phyloP scores from a whole-genome alignment of 345 rosid species.

The Melaleuca quinquenervia region DNA sequence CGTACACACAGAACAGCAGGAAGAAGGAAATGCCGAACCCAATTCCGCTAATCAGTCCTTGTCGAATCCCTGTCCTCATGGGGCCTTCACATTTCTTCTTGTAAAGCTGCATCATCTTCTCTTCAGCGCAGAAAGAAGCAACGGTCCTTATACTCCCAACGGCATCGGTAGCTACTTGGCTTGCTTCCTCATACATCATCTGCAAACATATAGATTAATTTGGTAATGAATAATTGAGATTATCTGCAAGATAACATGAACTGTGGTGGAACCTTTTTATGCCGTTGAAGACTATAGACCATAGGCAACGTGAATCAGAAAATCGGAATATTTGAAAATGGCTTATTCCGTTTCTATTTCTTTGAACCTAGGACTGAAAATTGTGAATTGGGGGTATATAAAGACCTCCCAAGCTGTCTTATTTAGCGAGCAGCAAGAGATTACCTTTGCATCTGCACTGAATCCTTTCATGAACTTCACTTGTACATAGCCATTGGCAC shows the following conservation, averaged over 20 bases:
- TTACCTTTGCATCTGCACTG: slow-evolving; percentile 76
- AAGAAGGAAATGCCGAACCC: slow-evolving; percentile 63
- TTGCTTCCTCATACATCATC: slow-evolving; percentile 89
- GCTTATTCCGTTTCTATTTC: background rate
- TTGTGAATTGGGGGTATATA: background rate
- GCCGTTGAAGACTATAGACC: background rate
- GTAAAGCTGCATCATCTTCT: slow-evolving; percentile 70
- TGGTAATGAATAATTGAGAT: background rate
- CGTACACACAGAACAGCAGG: slow-evolving; percentile 42
- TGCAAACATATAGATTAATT: slow-evolving; percentile 8
- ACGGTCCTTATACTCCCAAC: slow-evolving; percentile 87
- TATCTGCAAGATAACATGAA: background rate
- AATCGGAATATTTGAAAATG: background rate
- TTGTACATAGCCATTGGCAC: slow-evolving; percentile 47
- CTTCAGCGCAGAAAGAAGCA: slow-evolving; percentile 83
- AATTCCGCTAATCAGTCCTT: slow-evolving; percentile 59
- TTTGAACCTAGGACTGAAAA: background rate
- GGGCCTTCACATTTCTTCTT: slow-evolving; percentile 76
- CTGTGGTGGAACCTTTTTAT: background rate
- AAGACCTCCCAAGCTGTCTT: background rate
- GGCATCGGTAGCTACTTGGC: slow-evolving; percentile 87
- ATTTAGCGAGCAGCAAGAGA: background rate
- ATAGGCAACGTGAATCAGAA: background rate
- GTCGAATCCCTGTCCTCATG: slow-evolving; percentile 54
- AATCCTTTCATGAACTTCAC: slow-evolving; percentile 62